Evolutionary conservation across 345 rosid genomes (phyloP), one percentile per base, ranked within the genome.

Genomic region (Capsella bursapastoris): DNA sequence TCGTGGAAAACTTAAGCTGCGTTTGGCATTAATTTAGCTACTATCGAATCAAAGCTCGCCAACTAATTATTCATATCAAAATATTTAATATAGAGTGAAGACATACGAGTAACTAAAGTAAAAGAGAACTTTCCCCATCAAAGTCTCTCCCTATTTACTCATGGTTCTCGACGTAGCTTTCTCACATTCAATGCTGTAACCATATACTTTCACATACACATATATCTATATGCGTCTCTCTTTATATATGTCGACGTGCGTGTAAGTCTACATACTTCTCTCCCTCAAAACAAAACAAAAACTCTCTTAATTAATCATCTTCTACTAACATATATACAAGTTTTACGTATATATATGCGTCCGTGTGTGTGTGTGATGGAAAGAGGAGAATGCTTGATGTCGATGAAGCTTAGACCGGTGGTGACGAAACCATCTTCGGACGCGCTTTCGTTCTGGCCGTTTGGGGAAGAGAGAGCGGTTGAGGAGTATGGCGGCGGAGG

Each of bases 381-480:
- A 53, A 70, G 71, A 76, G 55, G 53, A 15, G 22, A 76, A 38
- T 76, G 71, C 29, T 70, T 70, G 43, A 70, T 70, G 76, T 70
- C 80, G 8, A 64, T 77, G 76, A 77, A 77, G 55, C 47, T 74
- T 50, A 59, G 66, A 15, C 64, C 71, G 27, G 15, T 74, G 60
- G 38, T 75, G 34, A 52, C 74, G 8, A 68, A 34, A 44, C 48
- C 69, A 32, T 48, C 56, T 56, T 63, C 51, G 3, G 74, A 75
- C 57, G 15, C 43, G 5, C 25, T 57, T 62, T 69, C 68, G 16
- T 38, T 45, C 12, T 76, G 70, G 74, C 70, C 79, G 40, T 68
- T 75, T 6, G 55, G 60, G 9, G 80, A 67, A 35, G 82, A 89
- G 2, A 87, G 87, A 91, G 88, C 85, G 35, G 87, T 79, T 72